Percentiles rank a stretch among this genome's conserved stretches.
Conservation (phyloP, 2,329 filamentous ascomycete genomes). For the Paramyrothecium roridum region DNA sequence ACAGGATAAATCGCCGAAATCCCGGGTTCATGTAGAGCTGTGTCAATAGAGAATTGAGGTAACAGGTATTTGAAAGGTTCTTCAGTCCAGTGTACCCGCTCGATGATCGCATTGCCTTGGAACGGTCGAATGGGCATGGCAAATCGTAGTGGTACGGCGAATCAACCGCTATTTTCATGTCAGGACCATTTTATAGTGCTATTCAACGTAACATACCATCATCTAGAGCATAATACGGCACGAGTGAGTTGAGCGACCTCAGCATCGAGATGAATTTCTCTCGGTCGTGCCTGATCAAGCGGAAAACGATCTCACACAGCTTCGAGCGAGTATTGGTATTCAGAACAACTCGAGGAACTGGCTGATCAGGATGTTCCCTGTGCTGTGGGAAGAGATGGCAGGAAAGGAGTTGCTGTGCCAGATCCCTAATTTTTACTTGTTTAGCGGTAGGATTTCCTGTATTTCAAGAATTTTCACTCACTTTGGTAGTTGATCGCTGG, state of each 20-base stretch:
- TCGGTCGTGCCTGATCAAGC: conserved; percentile 49
- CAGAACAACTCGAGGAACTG: conserved; percentile 41
- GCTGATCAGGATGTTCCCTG: conserved; percentile 22
- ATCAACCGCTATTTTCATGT: conserved; percentile 16
- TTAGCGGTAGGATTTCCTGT: conserved; percentile 5
- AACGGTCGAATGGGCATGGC: conserved; percentile 59
- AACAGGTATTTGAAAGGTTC: conserved; percentile 95
- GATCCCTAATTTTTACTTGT: conserved; percentile 13
- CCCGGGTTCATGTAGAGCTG: conserved; percentile 94
- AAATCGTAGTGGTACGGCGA: conserved; percentile 61
- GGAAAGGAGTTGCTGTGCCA: conserved; percentile 49
- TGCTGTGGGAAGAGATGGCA: conserved; percentile 63
- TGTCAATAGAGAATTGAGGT: conserved; percentile 90
- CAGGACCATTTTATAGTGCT: too few species aligned
- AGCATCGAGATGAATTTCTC: conserved; percentile 49
- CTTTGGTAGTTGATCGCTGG: conserved; percentile 19
- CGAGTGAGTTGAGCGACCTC: conserved; percentile 28
- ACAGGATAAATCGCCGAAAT: conserved; percentile 82
- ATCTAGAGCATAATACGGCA: conserved; percentile 35
- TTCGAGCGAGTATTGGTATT: conserved; percentile 52
- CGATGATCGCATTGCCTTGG: conserved; percentile 65
- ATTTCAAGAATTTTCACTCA: conserved; percentile 9
- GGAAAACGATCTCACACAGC: conserved; percentile 58
- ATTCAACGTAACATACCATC: conserved; percentile 23
- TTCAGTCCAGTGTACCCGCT: conserved; percentile 86